Base-by-base conservation (phyloP, 495 filamentous ascomycete species). In the Daldinia childiae region DNA sequence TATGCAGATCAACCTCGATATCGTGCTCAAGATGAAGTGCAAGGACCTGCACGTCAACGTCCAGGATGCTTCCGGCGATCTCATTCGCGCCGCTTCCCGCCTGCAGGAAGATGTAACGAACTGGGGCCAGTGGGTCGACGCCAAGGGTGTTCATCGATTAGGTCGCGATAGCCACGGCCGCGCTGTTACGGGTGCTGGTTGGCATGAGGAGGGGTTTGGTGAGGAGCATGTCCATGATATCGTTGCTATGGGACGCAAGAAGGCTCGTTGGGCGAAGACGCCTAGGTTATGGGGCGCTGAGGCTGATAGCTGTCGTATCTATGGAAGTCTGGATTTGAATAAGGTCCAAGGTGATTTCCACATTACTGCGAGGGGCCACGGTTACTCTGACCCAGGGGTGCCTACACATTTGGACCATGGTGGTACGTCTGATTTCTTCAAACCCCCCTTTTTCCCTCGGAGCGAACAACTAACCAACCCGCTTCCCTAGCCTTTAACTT, bases 321-420 rank as follows among this genome's bases (percentile, higher is more conserved):
- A 87, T 76, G 95, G 95, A 1, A 95, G 89, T 66, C 79, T 99
- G 72, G 92, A 95, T 76, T 86, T 94, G 45, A 98, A 98, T 75
- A 97, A 95, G 79, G 95, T 99, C 55, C 94, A 97, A 79, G 95
- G 96, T 0, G 95, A 99, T 80, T 98, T 99, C 76, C 95, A 99
- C 76, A 96, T 99, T 73, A 99, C 95, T 12, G 96, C 96, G 2
- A 80, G 94, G 58, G 95, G 95, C 0, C 96, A 99, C 81, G 95
- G 95, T 9, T 99, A 99, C 80, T 84, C 84, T 73, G 92, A 95
- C 76, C 82, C 88, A 66, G 82, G 87, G 68, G 89, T 87, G 43
- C 82, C 54, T 21, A 4, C 87, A 41, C 96, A 99, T 86, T 81
- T 99, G 73, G 92, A 95, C 79, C 95, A 98, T 77, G 81, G 74